Conservation (phyloP, 805 yeast species). For the Diddensiella caesifluorescens region DNA sequence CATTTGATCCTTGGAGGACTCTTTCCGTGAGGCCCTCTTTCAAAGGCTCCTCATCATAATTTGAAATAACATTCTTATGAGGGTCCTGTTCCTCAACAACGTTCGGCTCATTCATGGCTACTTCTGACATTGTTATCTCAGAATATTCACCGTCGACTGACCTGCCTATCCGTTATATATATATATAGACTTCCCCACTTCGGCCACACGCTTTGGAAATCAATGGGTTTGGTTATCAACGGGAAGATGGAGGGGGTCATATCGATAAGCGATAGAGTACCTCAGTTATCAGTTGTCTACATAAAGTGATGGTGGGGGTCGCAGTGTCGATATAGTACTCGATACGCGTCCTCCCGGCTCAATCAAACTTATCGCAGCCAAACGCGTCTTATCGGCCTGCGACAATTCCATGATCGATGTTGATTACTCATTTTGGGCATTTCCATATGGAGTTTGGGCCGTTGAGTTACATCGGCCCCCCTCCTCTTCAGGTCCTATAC, state of each 20-base stretch:
- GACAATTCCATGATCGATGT: no score
- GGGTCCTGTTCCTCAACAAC: background rate
- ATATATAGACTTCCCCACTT: background rate
- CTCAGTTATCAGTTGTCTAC: no score
- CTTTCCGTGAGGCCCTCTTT: conserved; percentile 5
- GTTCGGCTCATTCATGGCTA: background rate
- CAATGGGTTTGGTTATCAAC: conserved; percentile 1
- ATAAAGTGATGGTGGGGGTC: no score
- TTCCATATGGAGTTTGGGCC: no score
- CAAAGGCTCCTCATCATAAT: conserved; percentile 4
- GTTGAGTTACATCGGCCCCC: no score
- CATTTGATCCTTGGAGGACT: conserved; percentile 11
- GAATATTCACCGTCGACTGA: background rate
- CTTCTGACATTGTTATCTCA: background rate
- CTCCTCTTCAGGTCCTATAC: no score
- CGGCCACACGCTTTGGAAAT: background rate
- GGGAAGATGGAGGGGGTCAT: conserved; percentile 2
- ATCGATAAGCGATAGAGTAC: no score
- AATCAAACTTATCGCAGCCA: no score
- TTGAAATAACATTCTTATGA: background rate
- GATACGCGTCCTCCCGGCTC: no score
- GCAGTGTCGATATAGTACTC: no score
- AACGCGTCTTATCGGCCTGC: no score
- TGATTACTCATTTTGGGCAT: no score
- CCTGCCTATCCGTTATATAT: background rate